These are phyloP conservation scores for Vararia minispora DNA, from an alignment of 768 basidiomycete species.

Conservation along the genomic window DNA sequence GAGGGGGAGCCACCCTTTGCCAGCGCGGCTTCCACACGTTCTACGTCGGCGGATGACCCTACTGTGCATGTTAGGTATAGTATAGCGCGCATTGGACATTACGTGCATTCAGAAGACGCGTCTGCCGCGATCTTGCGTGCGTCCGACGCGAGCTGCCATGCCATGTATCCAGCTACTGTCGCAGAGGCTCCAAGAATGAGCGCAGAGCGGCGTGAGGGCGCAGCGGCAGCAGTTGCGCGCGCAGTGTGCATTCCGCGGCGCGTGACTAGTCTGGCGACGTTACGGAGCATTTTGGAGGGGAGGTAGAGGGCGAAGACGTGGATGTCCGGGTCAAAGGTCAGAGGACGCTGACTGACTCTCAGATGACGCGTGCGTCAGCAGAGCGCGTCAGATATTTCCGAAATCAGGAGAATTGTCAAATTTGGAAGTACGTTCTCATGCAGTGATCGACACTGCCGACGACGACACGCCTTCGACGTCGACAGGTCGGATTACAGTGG, in stretches of 20 bases:
- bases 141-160: slow-evolving; percentile 19
- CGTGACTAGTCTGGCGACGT: slow-evolving; percentile 3
- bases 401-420: too few relatives aligned
- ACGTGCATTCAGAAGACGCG: slow-evolving; percentile 9
- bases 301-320: background rate
- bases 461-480: too few relatives aligned
- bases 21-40: background rate
- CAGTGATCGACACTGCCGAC: too few relatives aligned
- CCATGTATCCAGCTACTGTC: slow-evolving; percentile 21
- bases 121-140: slow-evolving; percentile 17
- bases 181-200: slow-evolving; percentile 21
- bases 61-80: background rate
- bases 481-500: too few relatives aligned
- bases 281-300: slow-evolving; percentile 9
- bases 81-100: too few relatives aligned
- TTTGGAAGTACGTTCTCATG: too few relatives aligned
- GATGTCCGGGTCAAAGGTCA: slow-evolving; percentile 27
- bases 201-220: slow-evolving; percentile 9
- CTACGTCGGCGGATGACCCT: background rate
- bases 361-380: too few relatives aligned
- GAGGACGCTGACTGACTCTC: slow-evolving; percentile 18
- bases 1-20: background rate
- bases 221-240: background rate
- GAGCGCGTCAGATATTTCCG: too few relatives aligned
- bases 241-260: slow-evolving; percentile 11